Evolutionary conservation across 495 filamentous ascomycete genomes (phyloP).

Genomic region (Cudoniella acicularis): DNA sequence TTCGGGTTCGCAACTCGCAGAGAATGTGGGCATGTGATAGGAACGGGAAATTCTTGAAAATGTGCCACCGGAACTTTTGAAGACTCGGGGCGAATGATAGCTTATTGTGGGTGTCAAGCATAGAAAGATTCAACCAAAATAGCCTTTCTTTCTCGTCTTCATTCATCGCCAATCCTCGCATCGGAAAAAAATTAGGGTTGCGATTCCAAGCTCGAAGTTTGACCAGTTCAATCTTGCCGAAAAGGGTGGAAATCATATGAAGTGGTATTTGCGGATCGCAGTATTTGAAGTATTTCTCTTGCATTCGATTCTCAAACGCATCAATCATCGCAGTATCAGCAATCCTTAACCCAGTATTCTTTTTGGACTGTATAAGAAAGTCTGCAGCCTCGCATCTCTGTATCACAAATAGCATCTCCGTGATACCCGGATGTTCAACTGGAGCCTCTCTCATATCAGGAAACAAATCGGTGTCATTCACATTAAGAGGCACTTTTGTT

Average conservation of each 20-base stretch:
- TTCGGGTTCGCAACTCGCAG: constrained; percentile 44
- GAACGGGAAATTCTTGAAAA: constrained; percentile 45
- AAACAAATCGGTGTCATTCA: constrained; percentile 40
- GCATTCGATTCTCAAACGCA: constrained; percentile 36
- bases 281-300: constrained; percentile 47
- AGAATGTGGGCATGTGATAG: constrained; percentile 48
- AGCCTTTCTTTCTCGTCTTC: constrained; percentile 36
- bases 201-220: constrained; percentile 39
- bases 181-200: constrained; percentile 34
- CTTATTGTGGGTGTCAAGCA: constrained; percentile 37
- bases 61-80: constrained; percentile 46
- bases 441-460: constrained; percentile 37
- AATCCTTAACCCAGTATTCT: constrained; percentile 29
- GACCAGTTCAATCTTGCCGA: constrained; percentile 35
- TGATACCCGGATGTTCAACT: constrained; percentile 40
- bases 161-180: constrained; percentile 6
- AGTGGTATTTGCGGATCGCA: constrained; percentile 58
- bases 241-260: constrained; percentile 49
- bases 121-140: constrained; percentile 39
- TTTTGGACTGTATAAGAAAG: constrained; percentile 35
- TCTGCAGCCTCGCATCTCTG: constrained; percentile 49
- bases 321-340: constrained; percentile 46
- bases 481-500: constrained; percentile 38
- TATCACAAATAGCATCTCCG: constrained; percentile 55
- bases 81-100: constrained; percentile 47